Percentiles rank a stretch among this genome's conserved stretches.
Evolutionary conservation across 495 filamentous ascomycete genomes (phyloP).

Genomic region (Choiromyces venosus): DNA sequence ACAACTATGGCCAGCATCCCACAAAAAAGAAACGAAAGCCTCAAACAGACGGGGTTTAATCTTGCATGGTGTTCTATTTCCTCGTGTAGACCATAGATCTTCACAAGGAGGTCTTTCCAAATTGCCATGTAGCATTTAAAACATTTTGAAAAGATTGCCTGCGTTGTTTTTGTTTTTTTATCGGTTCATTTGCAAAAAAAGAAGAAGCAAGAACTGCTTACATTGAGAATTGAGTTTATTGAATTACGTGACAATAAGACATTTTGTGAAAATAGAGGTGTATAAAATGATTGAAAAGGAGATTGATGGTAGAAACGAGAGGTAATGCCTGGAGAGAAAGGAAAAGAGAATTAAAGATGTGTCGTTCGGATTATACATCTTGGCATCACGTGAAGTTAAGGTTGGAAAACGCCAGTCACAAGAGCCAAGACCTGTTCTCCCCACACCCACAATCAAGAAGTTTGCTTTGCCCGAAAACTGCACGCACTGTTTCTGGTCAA

Average conservation of each 20-base stretch:
- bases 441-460: neutral
- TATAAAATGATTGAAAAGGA: neutral
- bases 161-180: neutral
- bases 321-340: neutral
- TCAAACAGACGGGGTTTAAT: conserved; percentile 37
- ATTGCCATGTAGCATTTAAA: neutral
- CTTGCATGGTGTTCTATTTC: conserved; percentile 21
- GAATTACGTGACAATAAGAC: neutral
- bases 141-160: neutral
- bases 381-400: neutral
- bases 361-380: neutral
- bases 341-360: neutral
- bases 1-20: conserved; percentile 37
- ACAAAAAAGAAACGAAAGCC: conserved; percentile 32
- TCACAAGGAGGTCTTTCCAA: neutral
- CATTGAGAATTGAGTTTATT: neutral
- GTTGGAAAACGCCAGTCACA: neutral
- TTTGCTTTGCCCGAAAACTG: neutral
- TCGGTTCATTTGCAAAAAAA: neutral
- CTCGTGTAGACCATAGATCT: neutral
- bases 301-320: neutral
- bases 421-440: neutral
- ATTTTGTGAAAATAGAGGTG: neutral
- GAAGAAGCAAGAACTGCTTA: neutral
- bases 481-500: neutral